phyloP scores from a whole-genome alignment of 2,329 filamentous ascomycete species.

The Pezicula radicicola region DNA sequence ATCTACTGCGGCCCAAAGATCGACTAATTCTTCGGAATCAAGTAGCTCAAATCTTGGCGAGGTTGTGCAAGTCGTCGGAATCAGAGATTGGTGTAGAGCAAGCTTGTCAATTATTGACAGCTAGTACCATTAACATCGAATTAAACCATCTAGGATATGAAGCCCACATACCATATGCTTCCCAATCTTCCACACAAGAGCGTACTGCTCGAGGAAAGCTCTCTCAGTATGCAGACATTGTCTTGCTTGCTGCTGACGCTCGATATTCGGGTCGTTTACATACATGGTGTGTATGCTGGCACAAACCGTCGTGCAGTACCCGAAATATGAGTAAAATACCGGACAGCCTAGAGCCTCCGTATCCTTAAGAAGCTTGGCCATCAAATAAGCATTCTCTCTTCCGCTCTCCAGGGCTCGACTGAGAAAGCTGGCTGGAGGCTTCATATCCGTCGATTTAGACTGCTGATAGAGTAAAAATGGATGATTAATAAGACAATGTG shows the following conservation, averaged over 20 bases:
- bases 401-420: constrained; percentile 22
- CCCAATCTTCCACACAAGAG: constrained; percentile 5
- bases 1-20: constrained; percentile 5
- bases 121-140: neutral
- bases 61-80: neutral
- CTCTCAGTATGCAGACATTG: constrained; percentile 1
- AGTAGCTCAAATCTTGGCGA: neutral
- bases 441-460: constrained; percentile 21
- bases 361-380: constrained; percentile 24
- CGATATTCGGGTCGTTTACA: constrained; percentile 1
- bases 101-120: constrained; percentile 1
- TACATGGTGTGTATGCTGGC: constrained; percentile 6
- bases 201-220: constrained; percentile 2
- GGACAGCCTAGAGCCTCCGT: constrained; percentile 16
- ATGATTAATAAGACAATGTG: constrained; percentile 34
- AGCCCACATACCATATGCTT: constrained; percentile 4
- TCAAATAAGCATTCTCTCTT: constrained; percentile 27
- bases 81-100: neutral
- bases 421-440: constrained; percentile 28
- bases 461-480: constrained; percentile 29
- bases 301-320: constrained; percentile 28
- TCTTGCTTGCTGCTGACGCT: constrained; percentile 1
- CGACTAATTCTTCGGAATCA: neutral
- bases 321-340: constrained; percentile 28
- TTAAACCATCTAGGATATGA: neutral